Evolutionary conservation across 2,329 filamentous ascomycete species (phyloP).

Genomic region (Fusarium annulatum): DNA sequence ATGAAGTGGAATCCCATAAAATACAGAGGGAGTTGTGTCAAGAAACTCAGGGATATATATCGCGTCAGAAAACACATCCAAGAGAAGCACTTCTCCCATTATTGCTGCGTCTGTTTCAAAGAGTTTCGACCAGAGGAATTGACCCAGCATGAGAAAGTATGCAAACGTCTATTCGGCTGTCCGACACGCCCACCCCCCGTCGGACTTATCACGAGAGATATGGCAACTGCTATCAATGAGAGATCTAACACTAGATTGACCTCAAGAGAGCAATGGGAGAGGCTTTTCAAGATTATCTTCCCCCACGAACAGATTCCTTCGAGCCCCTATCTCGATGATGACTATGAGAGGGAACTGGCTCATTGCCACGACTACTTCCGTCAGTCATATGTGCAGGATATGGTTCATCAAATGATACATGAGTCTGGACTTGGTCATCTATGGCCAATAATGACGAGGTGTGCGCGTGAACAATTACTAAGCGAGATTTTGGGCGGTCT

Average conservation of each 20-base stretch:
- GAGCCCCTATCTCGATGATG: not conserved
- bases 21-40: not conserved
- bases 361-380: not conserved
- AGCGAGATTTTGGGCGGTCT: rapidly evolving
- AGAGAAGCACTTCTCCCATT: not conserved
- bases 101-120: not conserved
- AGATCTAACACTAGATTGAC: not conserved
- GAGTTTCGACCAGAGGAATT: not conserved
- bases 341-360: not conserved
- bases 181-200: not conserved
- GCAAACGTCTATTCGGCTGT: not conserved
- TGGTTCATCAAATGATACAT: rapidly evolving
- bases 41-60: not conserved
- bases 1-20: not conserved
- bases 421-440: not conserved
- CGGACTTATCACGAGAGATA: not conserved
- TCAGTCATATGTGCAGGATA: rapidly evolving
- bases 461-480: not conserved
- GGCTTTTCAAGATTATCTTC: not conserved
- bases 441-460: rapidly evolving
- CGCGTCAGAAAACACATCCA: not conserved
- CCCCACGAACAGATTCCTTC: not conserved
- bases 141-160: not conserved
- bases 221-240: not conserved
- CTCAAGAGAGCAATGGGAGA: not conserved